phyloP scores from a whole-genome alignment of 1,139 yeast species.

The Pichia terricola region DNA sequence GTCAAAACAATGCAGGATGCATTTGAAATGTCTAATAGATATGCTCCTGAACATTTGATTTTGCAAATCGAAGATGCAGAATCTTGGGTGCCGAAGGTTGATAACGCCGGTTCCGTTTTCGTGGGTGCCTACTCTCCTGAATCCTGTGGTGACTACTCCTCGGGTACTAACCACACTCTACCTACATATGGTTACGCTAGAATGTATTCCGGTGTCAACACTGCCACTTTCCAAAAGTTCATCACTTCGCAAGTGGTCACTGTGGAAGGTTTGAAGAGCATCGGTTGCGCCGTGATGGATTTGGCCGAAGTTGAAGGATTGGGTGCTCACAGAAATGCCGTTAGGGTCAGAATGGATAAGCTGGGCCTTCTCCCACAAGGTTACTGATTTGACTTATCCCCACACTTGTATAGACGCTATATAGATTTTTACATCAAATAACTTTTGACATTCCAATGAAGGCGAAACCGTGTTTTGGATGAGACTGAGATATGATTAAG shows the following conservation, averaged over 20 bases:
- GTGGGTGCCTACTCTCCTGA: constrained; percentile 96
- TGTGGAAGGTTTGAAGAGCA: constrained; percentile 71
- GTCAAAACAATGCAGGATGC: constrained; percentile 70
- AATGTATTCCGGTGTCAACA: constrained; percentile 95
- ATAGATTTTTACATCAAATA: too few relatives aligned
- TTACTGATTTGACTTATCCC: constrained; percentile 2
- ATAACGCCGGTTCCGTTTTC: constrained; percentile 92
- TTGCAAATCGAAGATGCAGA: constrained; percentile 77
- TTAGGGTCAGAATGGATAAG: constrained; percentile 82
- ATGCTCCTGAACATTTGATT: constrained; percentile 97
- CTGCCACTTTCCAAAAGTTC: constrained; percentile 90
- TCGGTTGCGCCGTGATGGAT: constrained; percentile 93
- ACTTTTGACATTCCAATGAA: too few relatives aligned
- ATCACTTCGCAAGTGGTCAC: constrained; percentile 89
- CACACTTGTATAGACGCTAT: not conserved
- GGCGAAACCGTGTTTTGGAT: too few relatives aligned
- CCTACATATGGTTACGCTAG: constrained; percentile 98
- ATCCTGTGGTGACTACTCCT: constrained; percentile 95
- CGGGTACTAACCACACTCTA: constrained; percentile 94
- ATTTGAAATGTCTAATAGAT: constrained; percentile 70
- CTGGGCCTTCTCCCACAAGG: constrained; percentile 34
- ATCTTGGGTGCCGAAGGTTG: constrained; percentile 59
- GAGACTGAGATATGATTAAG: too few relatives aligned
- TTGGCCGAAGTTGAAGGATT: constrained; percentile 96
- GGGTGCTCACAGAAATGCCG: constrained; percentile 95